Conservation (phyloP, 495 filamentous ascomycete genomes). For the Lepraria neglecta region DNA sequence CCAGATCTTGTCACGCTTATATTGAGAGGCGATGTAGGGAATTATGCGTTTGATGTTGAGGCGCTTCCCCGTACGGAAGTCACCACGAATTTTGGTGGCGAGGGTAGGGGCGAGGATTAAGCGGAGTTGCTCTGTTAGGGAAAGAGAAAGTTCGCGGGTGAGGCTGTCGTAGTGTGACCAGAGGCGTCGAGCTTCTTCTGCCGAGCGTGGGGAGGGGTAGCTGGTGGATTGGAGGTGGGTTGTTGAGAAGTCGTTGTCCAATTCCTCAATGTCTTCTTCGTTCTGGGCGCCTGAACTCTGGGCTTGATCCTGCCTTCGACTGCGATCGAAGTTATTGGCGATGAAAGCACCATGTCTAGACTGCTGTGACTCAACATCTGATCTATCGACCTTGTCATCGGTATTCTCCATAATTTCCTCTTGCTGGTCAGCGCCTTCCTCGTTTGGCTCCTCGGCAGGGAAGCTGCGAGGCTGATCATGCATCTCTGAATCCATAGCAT, state of each 20-base stretch:
- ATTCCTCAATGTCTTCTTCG: slow-evolving; percentile 59
- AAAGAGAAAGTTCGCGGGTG: slow-evolving; percentile 79
- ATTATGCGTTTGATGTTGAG: slow-evolving; percentile 99
- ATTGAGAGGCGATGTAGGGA: slow-evolving; percentile 92
- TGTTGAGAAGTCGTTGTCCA: slow-evolving; percentile 65
- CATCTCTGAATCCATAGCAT: slow-evolving; percentile 71
- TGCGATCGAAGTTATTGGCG: not conserved
- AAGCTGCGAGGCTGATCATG: slow-evolving; percentile 48
- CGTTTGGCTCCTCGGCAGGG: slow-evolving; percentile 54
- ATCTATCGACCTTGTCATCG: slow-evolving; percentile 30
- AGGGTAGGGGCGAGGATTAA: slow-evolving; percentile 91
- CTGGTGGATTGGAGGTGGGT: slow-evolving; percentile 56
- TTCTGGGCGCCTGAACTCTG: slow-evolving; percentile 2
- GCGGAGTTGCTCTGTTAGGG: slow-evolving; percentile 85
- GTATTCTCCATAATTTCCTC: slow-evolving; percentile 43
- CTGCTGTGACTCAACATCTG: slow-evolving; percentile 40
- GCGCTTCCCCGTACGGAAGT: slow-evolving; percentile 95
- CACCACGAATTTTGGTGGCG: slow-evolving; percentile 91
- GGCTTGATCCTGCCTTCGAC: not conserved
- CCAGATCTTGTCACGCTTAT: slow-evolving; percentile 99
- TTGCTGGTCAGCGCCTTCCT: slow-evolving; percentile 43
- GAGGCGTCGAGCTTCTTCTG: slow-evolving; percentile 62
- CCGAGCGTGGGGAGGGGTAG: slow-evolving; percentile 38
- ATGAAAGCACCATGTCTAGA: slow-evolving; percentile 37
- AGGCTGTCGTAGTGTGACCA: slow-evolving; percentile 80